A percentile compares a stretch with the other conserved stretches of the same genome.
These are phyloP conservation scores for Aspergillus ellipticus DNA, from an alignment of 495 filamentous ascomycete genomes.

Conservation along the genomic window DNA sequence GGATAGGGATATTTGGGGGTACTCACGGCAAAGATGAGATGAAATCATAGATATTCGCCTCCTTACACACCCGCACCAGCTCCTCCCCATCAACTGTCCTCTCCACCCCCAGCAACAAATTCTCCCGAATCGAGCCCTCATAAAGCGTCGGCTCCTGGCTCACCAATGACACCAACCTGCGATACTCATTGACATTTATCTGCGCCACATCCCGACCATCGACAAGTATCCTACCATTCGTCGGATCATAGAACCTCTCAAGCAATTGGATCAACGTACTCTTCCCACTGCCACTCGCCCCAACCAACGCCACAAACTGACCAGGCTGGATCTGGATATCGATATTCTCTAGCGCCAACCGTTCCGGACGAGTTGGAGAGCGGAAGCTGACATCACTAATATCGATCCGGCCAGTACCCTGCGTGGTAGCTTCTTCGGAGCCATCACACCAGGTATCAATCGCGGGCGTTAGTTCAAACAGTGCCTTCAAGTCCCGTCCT, in stretches of 20 bases:
- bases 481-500: slow-evolving; percentile 64
- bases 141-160: slow-evolving; percentile 84
- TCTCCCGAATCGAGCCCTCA: slow-evolving; percentile 78
- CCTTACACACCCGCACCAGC: slow-evolving; percentile 68
- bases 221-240: slow-evolving; percentile 63
- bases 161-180: slow-evolving; percentile 70
- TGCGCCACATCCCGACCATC: slow-evolving; percentile 68
- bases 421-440: slow-evolving; percentile 54
- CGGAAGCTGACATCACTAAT: slow-evolving; percentile 77
- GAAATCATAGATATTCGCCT: slow-evolving; percentile 90
- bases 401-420: slow-evolving; percentile 58
- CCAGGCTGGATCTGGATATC: slow-evolving; percentile 67
- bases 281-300: slow-evolving; percentile 78
- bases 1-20: no score
- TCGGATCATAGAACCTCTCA: slow-evolving; percentile 79
- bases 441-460: slow-evolving; percentile 75
- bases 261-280: slow-evolving; percentile 72
- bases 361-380: slow-evolving; percentile 72
- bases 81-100: slow-evolving; percentile 61
- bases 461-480: slow-evolving; percentile 66
- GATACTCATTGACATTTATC: slow-evolving; percentile 70
- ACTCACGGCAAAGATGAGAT: slow-evolving; percentile 62
- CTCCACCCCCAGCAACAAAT: slow-evolving; percentile 68
- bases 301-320: slow-evolving; percentile 78
- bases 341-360: slow-evolving; percentile 68